Evolutionary conservation across 1,284 basidiomycete genomes (phyloP), one percentile per base, ranked within the genome.

Genomic region (Erythrobasidium hasegawianum): DNA sequence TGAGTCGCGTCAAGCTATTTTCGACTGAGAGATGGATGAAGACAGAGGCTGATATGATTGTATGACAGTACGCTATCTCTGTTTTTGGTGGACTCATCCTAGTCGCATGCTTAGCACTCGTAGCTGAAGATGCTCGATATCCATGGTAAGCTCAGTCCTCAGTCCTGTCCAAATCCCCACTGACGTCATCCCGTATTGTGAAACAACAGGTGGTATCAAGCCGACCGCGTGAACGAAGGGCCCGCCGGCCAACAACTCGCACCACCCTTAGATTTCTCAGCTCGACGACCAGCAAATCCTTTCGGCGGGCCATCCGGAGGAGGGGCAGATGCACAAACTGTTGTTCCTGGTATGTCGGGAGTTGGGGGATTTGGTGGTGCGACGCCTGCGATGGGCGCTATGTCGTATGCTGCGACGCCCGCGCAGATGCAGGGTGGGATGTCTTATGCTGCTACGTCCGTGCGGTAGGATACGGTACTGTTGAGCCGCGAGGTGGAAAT

Each of bases 121-220:
- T 57, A 13, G 47, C 43, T 27, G 62, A 58, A 38, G 62, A 64
- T 64, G 50, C 54, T 27, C 50, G 61, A 20, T 64, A 55, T 27
- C 61, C 61, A n/a, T 64, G 61, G 61, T 64, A 54, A 9, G 52
- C 24, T n/a, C 18, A 22, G 10, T 2, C 52, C 7, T 24, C 24
- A n/a, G n/a, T n/a, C n/a, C n/a, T n/a, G n/a, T n/a, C n/a, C n/a
- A n/a, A n/a, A 16, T 16, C 16, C 41, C 16, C 41, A 45, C 16
- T 16, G 41, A 24, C 55, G 45, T 38, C 39, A 18, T 22, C 24
- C 20, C 38, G 45, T 57, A 8, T 41, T 38, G 8, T n/a, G 55
- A 22, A 57, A 57, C 18, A n/a, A 33, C 47, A 27, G 45, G 27
- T 26, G 58, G 50, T 10, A 39, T 2, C 26, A 45, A 49, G 43